These are phyloP conservation scores for Citrus glauca DNA, from an alignment of 345 rosid genomes.

Conservation along the genomic window DNA sequence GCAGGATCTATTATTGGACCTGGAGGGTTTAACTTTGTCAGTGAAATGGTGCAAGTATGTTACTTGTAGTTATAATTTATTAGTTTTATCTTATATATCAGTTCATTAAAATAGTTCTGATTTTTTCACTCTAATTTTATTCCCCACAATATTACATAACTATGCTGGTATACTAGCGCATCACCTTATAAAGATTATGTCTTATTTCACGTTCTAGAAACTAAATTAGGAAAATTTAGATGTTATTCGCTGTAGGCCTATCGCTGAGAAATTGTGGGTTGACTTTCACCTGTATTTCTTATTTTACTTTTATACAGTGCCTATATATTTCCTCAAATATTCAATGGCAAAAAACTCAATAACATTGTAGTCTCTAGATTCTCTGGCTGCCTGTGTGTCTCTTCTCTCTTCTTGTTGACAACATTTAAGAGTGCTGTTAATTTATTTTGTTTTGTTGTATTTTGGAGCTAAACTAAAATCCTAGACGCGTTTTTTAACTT, in stretches of 20 bases:
- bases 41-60: constrained; percentile 97
- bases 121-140: neutral
- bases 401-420: neutral
- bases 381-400: neutral
- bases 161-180: neutral
- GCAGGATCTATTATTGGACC: constrained; percentile 95
- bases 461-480: neutral
- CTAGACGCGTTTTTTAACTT: neutral
- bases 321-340: neutral
- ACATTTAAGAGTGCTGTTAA: neutral
- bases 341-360: neutral
- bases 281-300: neutral
- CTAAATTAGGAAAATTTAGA: neutral
- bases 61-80: constrained; percentile 6
- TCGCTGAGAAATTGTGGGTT: neutral
- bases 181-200: neutral
- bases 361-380: neutral
- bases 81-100: constrained; percentile 7
- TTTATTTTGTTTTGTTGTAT: neutral
- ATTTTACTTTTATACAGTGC: neutral
- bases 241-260: neutral
- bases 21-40: constrained; percentile 89
- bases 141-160: neutral
- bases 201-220: neutral
- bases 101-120: neutral